These are phyloP conservation scores for Collybia nuda DNA, from an alignment of 768 basidiomycete genomes.

Conservation along the genomic window DNA sequence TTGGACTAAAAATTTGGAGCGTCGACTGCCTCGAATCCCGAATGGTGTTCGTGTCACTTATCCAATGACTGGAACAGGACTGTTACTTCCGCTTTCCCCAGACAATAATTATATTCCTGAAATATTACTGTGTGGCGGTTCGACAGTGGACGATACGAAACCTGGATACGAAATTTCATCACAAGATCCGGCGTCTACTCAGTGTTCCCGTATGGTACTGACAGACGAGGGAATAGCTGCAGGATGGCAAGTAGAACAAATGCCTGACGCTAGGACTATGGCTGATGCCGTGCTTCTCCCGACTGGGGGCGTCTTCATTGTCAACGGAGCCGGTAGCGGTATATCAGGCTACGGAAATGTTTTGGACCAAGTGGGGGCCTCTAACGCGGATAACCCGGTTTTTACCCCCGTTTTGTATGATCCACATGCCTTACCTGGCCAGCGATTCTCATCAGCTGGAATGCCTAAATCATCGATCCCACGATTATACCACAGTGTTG, in stretches of 20 bases:
- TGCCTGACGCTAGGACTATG: conserved; percentile 77
- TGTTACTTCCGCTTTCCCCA: conserved; percentile 71
- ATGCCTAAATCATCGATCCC: conserved; percentile 70
- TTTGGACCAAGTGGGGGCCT: conserved; percentile 61
- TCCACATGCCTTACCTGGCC: conserved; percentile 48
- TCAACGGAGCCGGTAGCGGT: conserved; percentile 74
- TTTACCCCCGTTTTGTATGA: conserved; percentile 71
- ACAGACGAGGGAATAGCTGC: conserved; percentile 59
- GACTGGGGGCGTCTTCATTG: conserved; percentile 68
- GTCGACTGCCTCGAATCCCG: conserved; percentile 63
- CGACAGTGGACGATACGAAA: conserved; percentile 57
- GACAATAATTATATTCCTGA: conserved; percentile 64
- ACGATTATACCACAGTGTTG: conserved; percentile 81
- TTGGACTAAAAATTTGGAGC: conserved; percentile 65
- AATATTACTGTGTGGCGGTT: conserved; percentile 78
- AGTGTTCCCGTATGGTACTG: conserved; percentile 71
- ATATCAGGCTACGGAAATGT: conserved; percentile 83
- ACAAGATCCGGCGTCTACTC: conserved; percentile 68
- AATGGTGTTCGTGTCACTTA: conserved; percentile 82
- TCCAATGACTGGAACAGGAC: conserved; percentile 74
- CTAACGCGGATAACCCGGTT: conserved; percentile 77
- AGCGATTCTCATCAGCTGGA: conserved; percentile 57
- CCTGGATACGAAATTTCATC: conserved; percentile 66
- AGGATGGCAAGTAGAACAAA: conserved; percentile 76
- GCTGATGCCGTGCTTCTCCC: conserved; percentile 81